A percentile compares a stretch with the other conserved stretches of the same genome.
These are phyloP conservation scores for Calocybe cyanea DNA, from an alignment of 768 basidiomycete species.

Conservation along the genomic window DNA sequence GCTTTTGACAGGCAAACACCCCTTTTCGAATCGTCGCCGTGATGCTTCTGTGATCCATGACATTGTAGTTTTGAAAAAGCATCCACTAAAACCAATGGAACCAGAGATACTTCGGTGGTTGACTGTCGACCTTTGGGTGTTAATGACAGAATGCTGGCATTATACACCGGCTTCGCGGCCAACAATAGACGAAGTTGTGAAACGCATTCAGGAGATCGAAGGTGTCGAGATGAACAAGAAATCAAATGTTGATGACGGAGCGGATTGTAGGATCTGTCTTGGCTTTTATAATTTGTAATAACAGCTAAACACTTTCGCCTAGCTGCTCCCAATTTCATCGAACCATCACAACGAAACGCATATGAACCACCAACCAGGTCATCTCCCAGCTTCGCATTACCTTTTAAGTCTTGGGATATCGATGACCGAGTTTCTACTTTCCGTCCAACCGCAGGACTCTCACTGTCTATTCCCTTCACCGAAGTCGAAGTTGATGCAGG, in stretches of 20 bases:
- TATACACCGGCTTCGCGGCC: slow-evolving; percentile 34
- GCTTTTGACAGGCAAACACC: slow-evolving; percentile 48
- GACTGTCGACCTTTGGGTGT: slow-evolving; percentile 44
- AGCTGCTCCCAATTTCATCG: no score
- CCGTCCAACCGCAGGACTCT: no score
- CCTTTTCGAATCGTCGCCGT: slow-evolving; percentile 46
- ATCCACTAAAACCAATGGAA: slow-evolving; percentile 40
- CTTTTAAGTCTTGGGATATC: no score
- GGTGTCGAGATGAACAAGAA: neutral
- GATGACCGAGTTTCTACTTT: no score
- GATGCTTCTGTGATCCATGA: slow-evolving; percentile 49
- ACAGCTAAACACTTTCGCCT: no score
- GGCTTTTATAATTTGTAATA: no score
- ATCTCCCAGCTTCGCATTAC: no score
- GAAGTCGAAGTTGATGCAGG: no score
- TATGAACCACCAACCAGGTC: no score
- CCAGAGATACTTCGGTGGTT: slow-evolving; percentile 31
- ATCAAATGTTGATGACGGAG: slow-evolving; percentile 1
- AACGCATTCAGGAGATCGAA: slow-evolving; percentile 20
- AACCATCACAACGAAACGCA: no score
- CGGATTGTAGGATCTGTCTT: slow-evolving; percentile 12
- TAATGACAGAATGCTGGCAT: slow-evolving; percentile 47
- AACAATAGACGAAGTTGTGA: slow-evolving; percentile 33
- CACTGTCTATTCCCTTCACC: no score
- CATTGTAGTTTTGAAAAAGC: slow-evolving; percentile 31